Conservation (phyloP, 345 rosid species). For the Ricinus communis region DNA sequence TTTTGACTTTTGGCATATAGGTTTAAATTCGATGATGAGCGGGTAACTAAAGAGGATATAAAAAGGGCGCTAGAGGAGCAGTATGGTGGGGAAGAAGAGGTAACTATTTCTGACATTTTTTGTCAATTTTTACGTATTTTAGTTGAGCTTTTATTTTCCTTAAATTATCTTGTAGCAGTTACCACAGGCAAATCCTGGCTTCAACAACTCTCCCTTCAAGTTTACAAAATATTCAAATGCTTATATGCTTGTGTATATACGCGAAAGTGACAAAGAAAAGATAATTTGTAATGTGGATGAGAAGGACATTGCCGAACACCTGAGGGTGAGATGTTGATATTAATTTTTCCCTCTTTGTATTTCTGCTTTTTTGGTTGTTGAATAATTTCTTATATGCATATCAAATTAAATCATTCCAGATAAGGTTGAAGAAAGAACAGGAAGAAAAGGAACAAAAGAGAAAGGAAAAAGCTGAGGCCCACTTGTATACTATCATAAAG, state of each 20-base stretch:
- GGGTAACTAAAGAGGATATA: conserved; percentile 91
- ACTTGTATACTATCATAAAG: conserved; percentile 86
- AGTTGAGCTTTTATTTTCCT: background rate
- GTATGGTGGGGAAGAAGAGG: conserved; percentile 99
- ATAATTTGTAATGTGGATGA: conserved; percentile 96
- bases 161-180: conserved; percentile 48
- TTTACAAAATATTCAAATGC: conserved; percentile 96
- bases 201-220: conserved; percentile 86
- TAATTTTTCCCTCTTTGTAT: background rate
- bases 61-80: conserved; percentile 96
- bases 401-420: conserved; percentile 38
- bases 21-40: conserved; percentile 98
- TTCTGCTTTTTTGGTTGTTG: background rate
- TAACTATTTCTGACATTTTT: conserved; percentile 16
- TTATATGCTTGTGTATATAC: conserved; percentile 99
- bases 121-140: background rate
- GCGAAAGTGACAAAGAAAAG: conserved; percentile 95
- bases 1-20: conserved; percentile 30
- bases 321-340: conserved; percentile 61
- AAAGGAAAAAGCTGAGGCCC: conserved; percentile 92
- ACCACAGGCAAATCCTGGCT: conserved; percentile 89
- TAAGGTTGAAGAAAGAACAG: conserved; percentile 89
- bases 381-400: background rate
- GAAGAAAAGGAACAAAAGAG: conserved; percentile 93
- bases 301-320: conserved; percentile 95